Percentiles rank a stretch among this genome's conserved stretches.
These are phyloP conservation scores for Lumnitzera racemosa DNA, from an alignment of 345 rosid genomes.

Conservation along the genomic window DNA sequence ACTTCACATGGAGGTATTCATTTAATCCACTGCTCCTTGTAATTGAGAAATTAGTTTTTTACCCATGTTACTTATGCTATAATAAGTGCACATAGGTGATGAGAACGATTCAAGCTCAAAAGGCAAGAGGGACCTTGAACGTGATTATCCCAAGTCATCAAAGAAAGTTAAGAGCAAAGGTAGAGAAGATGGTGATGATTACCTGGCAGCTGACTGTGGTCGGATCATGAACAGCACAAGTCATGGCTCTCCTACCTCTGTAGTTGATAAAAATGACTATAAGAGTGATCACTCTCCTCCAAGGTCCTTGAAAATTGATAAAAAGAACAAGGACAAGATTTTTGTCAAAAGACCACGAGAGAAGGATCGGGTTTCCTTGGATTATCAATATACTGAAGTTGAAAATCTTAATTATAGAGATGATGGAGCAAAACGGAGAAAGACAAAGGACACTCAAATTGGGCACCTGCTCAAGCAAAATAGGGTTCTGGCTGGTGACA, in stretches of 20 bases:
- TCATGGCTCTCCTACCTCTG: slow-evolving; percentile 33
- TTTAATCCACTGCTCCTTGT: slow-evolving; percentile 13
- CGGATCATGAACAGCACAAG: slow-evolving; percentile 27
- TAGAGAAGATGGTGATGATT: slow-evolving; percentile 32
- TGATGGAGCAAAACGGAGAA: slow-evolving; percentile 38
- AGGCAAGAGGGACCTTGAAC: slow-evolving; percentile 46
- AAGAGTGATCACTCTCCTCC: slow-evolving; percentile 26
- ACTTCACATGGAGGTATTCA: slow-evolving; percentile 61
- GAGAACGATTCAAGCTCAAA: slow-evolving; percentile 43
- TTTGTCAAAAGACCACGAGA: slow-evolving; percentile 35
- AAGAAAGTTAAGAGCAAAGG: slow-evolving; percentile 53
- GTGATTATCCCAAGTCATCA: slow-evolving; percentile 33
- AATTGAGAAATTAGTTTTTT: slow-evolving; percentile 8
- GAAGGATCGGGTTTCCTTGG: slow-evolving; percentile 38
- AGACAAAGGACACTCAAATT: slow-evolving; percentile 36
- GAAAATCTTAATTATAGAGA: slow-evolving; percentile 30
- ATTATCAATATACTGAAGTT: slow-evolving; percentile 5
- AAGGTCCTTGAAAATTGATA: slow-evolving; percentile 23
- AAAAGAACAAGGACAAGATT: slow-evolving; percentile 25
- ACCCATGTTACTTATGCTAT: slow-evolving; percentile 14
- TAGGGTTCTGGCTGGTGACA: slow-evolving; percentile 19
- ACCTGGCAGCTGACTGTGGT: slow-evolving; percentile 31
- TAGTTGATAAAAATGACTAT: slow-evolving; percentile 34
- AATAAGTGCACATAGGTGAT: slow-evolving; percentile 36
- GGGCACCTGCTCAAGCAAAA: slow-evolving; percentile 28